Conservation (phyloP, 306 rosid genomes). For the Phaseolus lunatus region DNA sequence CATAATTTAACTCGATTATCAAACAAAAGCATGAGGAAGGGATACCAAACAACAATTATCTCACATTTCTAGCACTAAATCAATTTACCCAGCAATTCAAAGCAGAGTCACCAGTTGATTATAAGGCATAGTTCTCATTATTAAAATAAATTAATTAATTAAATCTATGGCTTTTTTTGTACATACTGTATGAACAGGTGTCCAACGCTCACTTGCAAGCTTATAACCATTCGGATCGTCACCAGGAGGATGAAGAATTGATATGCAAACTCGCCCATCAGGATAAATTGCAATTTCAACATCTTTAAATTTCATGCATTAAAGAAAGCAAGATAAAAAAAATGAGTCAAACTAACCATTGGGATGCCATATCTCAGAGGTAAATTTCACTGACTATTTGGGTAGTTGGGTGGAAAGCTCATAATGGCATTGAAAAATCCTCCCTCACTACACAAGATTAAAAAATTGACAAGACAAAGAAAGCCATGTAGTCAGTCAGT, state of each 20-base stretch:
- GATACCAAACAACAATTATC: slow-evolving; percentile 26
- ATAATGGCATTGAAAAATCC: slow-evolving; percentile 96
- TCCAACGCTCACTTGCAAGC: too few relatives aligned
- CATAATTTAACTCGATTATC: slow-evolving; percentile 1
- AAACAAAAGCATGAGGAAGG: not conserved
- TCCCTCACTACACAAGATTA: slow-evolving; percentile 72
- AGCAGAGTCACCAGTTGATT: too few relatives aligned
- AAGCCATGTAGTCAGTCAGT: slow-evolving; percentile 31
- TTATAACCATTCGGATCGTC: slow-evolving; percentile 96
- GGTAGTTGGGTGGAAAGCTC: slow-evolving; percentile 91
- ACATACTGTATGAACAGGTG: too few relatives aligned
- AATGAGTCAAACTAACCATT: too few relatives aligned
- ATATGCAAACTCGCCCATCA: slow-evolving; percentile 98
- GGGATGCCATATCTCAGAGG: slow-evolving; percentile 89
- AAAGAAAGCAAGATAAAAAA: not conserved
- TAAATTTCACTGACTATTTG: slow-evolving; percentile 86
- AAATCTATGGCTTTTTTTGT: too few relatives aligned
- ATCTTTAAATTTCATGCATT: slow-evolving; percentile 23
- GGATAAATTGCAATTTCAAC: slow-evolving; percentile 70
- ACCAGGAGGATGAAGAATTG: slow-evolving; percentile 98
- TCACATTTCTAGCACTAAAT: slow-evolving; percentile 33
- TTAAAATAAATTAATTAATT: too few relatives aligned
- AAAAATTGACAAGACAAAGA: slow-evolving; percentile 34
- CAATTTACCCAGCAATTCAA: slow-evolving; percentile 51
- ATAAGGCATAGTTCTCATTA: too few relatives aligned